Evolutionary conservation across 306 rosid genomes (phyloP).

Genomic region (Rosa chinensis): DNA sequence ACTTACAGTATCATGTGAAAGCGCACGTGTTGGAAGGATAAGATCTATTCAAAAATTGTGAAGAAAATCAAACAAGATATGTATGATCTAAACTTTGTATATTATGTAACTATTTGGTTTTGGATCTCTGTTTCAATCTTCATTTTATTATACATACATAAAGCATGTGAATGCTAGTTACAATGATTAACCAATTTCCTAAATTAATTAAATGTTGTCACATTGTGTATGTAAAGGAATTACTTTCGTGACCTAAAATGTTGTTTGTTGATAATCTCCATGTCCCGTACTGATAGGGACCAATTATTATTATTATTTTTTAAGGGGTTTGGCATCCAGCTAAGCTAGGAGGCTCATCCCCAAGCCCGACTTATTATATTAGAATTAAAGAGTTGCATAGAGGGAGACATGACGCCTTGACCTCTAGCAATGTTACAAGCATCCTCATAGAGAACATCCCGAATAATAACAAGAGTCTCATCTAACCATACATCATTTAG

Average conservation of each 20-base stretch:
- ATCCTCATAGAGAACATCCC: no score
- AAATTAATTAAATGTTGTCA: not conserved
- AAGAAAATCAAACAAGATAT: not conserved
- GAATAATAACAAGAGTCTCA: no score
- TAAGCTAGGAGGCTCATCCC: no score
- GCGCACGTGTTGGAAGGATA: not conserved
- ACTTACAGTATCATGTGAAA: not conserved
- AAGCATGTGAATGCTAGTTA: not conserved
- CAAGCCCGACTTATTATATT: no score
- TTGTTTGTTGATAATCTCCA: not conserved
- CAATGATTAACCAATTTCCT: not conserved
- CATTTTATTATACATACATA: not conserved
- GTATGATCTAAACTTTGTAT: not conserved
- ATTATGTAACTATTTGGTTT: not conserved
- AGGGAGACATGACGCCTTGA: no score
- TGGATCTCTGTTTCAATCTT: not conserved
- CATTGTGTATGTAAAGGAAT: not conserved
- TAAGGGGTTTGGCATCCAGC: no score
- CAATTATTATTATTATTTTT: no score
- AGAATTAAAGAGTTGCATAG: no score
- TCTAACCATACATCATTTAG: no score
- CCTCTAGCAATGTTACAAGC: no score
- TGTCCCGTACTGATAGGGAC: not conserved
- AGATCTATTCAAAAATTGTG: not conserved
- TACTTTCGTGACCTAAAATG: not conserved